These are phyloP conservation scores for Rubia yunnanensis DNA, from an alignment of 257 asterid species.

Conservation along the genomic window DNA sequence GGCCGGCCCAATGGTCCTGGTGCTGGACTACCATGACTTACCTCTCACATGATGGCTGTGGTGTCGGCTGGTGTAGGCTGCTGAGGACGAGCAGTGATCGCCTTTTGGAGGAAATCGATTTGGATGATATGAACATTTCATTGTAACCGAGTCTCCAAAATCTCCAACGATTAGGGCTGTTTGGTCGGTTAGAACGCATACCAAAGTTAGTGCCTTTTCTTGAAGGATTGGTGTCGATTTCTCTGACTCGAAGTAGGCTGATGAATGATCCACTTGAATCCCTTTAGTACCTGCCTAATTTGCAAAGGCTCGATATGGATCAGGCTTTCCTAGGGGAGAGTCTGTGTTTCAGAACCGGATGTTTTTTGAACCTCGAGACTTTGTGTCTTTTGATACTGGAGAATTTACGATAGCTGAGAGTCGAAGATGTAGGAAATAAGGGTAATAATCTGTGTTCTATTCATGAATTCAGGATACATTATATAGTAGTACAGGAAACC, in stretches of 20 bases:
- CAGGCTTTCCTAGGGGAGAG: conserved; percentile 20
- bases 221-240: conserved; percentile 4
- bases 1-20: too few relatives aligned
- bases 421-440: too few relatives aligned
- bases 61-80: too few relatives aligned
- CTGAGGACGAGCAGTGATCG: too few relatives aligned
- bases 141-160: conserved; percentile 10
- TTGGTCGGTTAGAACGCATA: conserved; percentile 17
- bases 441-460: too few relatives aligned
- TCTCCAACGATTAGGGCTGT: conserved; percentile 8
- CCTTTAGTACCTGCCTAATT: conserved; percentile 26
- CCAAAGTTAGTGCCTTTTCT: conserved; percentile 19
- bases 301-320: conserved; percentile 4
- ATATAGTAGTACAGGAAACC: too few relatives aligned
- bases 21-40: too few relatives aligned
- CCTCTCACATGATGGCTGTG: too few relatives aligned
- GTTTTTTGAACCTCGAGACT: background rate
- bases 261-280: conserved; percentile 18
- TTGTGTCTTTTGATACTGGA: background rate
- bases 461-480: too few relatives aligned
- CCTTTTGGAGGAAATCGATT: too few relatives aligned
- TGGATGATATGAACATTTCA: conserved; percentile 10
- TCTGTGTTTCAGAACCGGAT: conserved; percentile 27
- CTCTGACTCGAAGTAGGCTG: conserved; percentile 3
- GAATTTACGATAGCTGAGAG: background rate